Evolutionary conservation across 2,329 filamentous ascomycete species (phyloP).

Genomic region (Epichloe sp.): DNA sequence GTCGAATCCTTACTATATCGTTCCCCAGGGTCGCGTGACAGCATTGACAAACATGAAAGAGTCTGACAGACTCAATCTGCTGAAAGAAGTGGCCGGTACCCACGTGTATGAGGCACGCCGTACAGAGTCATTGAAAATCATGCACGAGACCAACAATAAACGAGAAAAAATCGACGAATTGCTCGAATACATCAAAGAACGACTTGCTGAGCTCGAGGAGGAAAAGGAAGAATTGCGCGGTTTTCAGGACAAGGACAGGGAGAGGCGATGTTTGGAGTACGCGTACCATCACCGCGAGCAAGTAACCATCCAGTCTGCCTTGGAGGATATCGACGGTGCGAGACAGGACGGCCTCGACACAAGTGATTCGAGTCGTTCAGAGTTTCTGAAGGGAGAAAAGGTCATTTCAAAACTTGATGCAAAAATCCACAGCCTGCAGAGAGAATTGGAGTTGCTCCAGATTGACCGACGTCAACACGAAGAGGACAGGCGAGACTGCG

Average conservation of each 20-base stretch:
- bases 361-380: slow-evolving; percentile 66
- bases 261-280: slow-evolving; percentile 85
- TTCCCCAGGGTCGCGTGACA: slow-evolving; percentile 92
- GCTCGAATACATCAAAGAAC: slow-evolving; percentile 81
- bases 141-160: slow-evolving; percentile 93
- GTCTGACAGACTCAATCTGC: slow-evolving; percentile 69
- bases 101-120: slow-evolving; percentile 92
- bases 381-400: slow-evolving; percentile 67
- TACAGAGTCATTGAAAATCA: slow-evolving; percentile 87
- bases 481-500: slow-evolving; percentile 72
- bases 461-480: slow-evolving; percentile 82
- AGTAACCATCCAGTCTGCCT: slow-evolving; percentile 57
- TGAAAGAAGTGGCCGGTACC: slow-evolving; percentile 97
- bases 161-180: slow-evolving; percentile 87
- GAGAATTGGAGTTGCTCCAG: slow-evolving; percentile 71
- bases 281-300: slow-evolving; percentile 89
- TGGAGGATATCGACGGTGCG: slow-evolving; percentile 72
- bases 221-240: slow-evolving; percentile 92
- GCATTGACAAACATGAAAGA: slow-evolving; percentile 98
- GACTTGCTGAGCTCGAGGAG: slow-evolving; percentile 79
- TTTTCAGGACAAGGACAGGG: slow-evolving; percentile 89
- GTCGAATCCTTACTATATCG: slow-evolving; percentile 98
- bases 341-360: slow-evolving; percentile 73
- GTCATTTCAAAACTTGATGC: slow-evolving; percentile 64
- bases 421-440: slow-evolving; percentile 66